Conservation (phyloP, 768 basidiomycete genomes). For the Naganishia onofrii region DNA sequence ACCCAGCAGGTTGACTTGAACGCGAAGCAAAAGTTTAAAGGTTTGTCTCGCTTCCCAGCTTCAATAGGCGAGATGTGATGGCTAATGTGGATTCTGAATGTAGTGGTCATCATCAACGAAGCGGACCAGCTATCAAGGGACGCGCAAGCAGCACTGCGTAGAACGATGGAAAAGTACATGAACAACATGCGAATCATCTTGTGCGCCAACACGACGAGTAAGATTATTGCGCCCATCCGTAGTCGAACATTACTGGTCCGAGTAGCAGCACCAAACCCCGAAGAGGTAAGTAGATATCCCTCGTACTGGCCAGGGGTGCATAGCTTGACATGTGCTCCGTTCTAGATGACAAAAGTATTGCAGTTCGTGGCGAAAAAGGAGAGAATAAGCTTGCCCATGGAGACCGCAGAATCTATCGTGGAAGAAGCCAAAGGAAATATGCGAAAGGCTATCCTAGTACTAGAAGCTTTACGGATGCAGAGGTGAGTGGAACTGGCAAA, state of each 20-base stretch:
- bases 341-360: constrained; percentile 76
- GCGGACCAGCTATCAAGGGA: constrained; percentile 92
- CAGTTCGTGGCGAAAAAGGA: constrained; percentile 75
- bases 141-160: constrained; percentile 90
- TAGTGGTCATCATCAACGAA: constrained; percentile 98
- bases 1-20: constrained; percentile 96
- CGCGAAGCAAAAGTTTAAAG: constrained; percentile 95
- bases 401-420: constrained; percentile 71
- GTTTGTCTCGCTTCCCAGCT: constrained; percentile 54
- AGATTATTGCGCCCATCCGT: constrained; percentile 93
- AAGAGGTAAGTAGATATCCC: constrained; percentile 62
- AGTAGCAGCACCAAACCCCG: constrained; percentile 77
- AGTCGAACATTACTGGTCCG: constrained; percentile 90
- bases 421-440: constrained; percentile 82
- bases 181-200: constrained; percentile 93
- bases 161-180: constrained; percentile 99
- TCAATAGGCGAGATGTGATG: too few relatives aligned
- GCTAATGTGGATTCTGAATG: constrained; percentile 4
- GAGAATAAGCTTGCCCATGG: constrained; percentile 73
- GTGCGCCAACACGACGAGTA: constrained; percentile 90
- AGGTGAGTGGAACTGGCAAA: constrained; percentile 60
- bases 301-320: background rate
- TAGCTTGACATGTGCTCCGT: constrained; percentile 11
- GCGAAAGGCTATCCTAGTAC: constrained; percentile 86
- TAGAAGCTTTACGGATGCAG: constrained; percentile 96